A percentile compares a stretch with the other conserved stretches of the same genome.
These are phyloP conservation scores for Starmerella powellii DNA, from an alignment of 805 yeast species.

Conservation along the genomic window DNA sequence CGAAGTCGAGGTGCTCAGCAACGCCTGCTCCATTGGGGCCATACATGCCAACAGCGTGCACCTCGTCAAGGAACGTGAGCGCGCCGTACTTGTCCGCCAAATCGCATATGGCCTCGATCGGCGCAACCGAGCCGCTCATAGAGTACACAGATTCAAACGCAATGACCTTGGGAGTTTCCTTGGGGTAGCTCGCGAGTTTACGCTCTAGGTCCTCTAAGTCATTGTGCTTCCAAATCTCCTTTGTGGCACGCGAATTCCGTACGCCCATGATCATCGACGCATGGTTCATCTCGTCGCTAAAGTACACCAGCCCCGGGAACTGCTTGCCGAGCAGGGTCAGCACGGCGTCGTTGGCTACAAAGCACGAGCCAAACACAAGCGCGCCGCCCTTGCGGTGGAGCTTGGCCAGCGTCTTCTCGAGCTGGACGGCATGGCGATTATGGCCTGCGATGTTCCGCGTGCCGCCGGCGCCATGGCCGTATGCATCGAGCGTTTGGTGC, in stretches of 20 bases:
- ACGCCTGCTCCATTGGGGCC: conserved; percentile 99
- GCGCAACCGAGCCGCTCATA: conserved; percentile 96
- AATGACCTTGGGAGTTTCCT: conserved; percentile 80
- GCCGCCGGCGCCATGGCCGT: conserved; percentile 99
- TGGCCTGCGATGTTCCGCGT: conserved; percentile 98
- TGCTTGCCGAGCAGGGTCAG: conserved; percentile 83
- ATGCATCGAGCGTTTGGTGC: conserved; percentile 67
- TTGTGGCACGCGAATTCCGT: conserved; percentile 73
- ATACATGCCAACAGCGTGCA: conserved; percentile 97
- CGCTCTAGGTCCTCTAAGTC: conserved; percentile 73
- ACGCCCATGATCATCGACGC: conserved; percentile 98
- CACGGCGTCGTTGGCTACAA: conserved; percentile 93
- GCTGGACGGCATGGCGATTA: conserved; percentile 71
- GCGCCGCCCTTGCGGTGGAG: conserved; percentile 93
- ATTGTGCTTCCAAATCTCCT: conserved; percentile 87
- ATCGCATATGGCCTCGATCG: conserved; percentile 83
- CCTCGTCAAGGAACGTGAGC: conserved; percentile 92
- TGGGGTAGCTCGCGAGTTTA: conserved; percentile 66
- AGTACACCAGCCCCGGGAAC: conserved; percentile 77
- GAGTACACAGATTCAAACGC: conserved; percentile 97
- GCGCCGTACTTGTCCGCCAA: conserved; percentile 97
- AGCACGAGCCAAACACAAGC: conserved; percentile 87
- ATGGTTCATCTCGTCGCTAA: conserved; percentile 87
- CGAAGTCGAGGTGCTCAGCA: conserved; percentile 90
- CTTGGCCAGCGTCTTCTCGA: conserved; percentile 79